Percentiles rank a stretch among this genome's conserved stretches.
phyloP scores from a whole-genome alignment of 257 asterid species.

The Dorcoceras hygrometricum region DNA sequence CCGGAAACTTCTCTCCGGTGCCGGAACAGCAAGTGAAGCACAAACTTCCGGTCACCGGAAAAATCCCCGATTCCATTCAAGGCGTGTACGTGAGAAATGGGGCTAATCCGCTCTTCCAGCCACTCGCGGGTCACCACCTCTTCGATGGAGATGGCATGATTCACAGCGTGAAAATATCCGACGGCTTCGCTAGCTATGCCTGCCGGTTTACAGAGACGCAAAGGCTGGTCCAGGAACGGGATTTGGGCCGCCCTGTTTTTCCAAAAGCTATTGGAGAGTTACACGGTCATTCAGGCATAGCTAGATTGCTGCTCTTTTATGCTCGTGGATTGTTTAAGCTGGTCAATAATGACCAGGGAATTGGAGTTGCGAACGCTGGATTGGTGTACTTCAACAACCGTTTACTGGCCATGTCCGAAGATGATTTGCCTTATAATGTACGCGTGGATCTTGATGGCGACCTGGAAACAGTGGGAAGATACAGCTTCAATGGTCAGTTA shows the following conservation, averaged over 20 bases:
- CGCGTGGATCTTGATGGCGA: background rate
- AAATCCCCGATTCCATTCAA: constrained; percentile 6
- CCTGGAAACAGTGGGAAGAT: constrained; percentile 9
- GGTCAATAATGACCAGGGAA: constrained; percentile 10
- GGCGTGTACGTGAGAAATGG: constrained; percentile 26
- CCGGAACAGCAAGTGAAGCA: constrained; percentile 10
- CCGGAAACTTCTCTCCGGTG: constrained; percentile 20
- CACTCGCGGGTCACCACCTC: constrained; percentile 18
- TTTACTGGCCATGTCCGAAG: constrained; percentile 23
- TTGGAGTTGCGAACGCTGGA: constrained; percentile 22
- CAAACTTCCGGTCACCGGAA: constrained; percentile 9
- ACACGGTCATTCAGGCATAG: constrained; percentile 16
- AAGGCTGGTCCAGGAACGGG: constrained; percentile 12
- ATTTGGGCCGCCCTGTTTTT: constrained; percentile 17
- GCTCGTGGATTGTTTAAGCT: constrained; percentile 9
- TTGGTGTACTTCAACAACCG: constrained; percentile 22
- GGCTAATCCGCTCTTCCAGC: constrained; percentile 19
- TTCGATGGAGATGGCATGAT: constrained; percentile 28
- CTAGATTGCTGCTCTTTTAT: constrained; percentile 8
- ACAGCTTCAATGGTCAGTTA: constrained; percentile 8
- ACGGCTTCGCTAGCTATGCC: constrained; percentile 12
- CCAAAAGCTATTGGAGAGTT: constrained; percentile 21
- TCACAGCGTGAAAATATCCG: constrained; percentile 10
- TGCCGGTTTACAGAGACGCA: constrained; percentile 22
- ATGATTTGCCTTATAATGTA: constrained; percentile 22